Evolutionary conservation across 148 eudicot genomes (phyloP).

Genomic region (Fallopia convolvulus): DNA sequence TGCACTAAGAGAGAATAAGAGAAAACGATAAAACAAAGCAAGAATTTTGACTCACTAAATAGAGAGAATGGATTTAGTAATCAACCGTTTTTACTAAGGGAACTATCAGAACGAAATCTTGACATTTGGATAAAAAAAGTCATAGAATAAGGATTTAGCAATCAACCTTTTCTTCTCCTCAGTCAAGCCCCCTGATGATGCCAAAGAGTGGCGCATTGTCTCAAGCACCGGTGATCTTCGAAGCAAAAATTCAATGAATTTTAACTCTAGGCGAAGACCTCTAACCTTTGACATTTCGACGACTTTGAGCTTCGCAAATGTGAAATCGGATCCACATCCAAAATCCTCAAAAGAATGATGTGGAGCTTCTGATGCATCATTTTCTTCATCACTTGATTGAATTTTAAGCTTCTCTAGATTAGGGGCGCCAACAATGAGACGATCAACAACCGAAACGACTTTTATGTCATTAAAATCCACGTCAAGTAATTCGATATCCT

Average conservation of each 20-base stretch:
- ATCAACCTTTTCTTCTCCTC: constrained; percentile 11
- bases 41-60: no score
- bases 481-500: constrained; percentile 55
- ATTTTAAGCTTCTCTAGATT: constrained; percentile 66
- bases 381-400: neutral
- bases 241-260: constrained; percentile 53
- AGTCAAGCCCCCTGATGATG: no score
- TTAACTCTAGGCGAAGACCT: constrained; percentile 71
- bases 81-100: no score
- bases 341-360: neutral
- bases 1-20: no score
- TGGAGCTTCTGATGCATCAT: neutral
- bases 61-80: no score
- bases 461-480: constrained; percentile 74
- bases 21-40: no score
- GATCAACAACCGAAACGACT: constrained; percentile 61
- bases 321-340: neutral
- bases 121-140: no score
- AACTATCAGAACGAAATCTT: no score
- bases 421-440: constrained; percentile 46
- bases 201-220: constrained; percentile 32
- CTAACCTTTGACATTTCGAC: constrained; percentile 61
- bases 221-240: constrained; percentile 53
- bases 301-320: constrained; percentile 28
- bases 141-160: no score